A percentile compares a stretch with the other conserved stretches of the same genome.
These are phyloP conservation scores for Cyberlindnera euphorbiiphila DNA, from an alignment of 805 yeast genomes.

Conservation along the genomic window DNA sequence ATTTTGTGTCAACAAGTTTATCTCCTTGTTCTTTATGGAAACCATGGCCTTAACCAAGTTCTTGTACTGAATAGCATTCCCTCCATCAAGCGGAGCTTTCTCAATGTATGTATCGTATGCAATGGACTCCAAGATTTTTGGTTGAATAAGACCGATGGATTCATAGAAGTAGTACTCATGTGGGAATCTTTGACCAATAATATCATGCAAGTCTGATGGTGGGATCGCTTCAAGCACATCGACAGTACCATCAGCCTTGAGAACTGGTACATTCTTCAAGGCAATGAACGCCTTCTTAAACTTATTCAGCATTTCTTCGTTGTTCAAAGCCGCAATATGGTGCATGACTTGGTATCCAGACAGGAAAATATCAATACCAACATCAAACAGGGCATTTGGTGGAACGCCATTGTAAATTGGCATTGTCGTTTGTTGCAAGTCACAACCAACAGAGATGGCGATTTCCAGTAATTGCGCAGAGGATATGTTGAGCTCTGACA, in stretches of 20 bases:
- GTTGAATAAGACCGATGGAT: conserved; percentile 68
- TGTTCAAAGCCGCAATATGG: conserved; percentile 43
- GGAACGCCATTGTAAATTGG: conserved; percentile 37
- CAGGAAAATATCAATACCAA: conserved; percentile 37
- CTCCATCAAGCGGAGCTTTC: conserved; percentile 64
- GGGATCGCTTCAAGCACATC: conserved; percentile 36
- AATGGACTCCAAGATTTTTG: conserved; percentile 62
- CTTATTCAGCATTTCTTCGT: conserved; percentile 41
- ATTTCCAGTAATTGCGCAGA: conserved; percentile 71
- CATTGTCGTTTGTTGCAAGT: conserved; percentile 62
- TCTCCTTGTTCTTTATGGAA: conserved; percentile 51
- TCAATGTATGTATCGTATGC: conserved; percentile 60
- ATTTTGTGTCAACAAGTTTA: conserved; percentile 65
- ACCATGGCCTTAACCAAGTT: conserved; percentile 45
- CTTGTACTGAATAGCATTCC: conserved; percentile 53
- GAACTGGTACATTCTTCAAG: conserved; percentile 67
- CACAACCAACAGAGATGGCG: conserved; percentile 75
- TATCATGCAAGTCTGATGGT: conserved; percentile 79
- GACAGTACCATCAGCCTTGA: conserved; percentile 65
- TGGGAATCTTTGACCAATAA: conserved; percentile 80
- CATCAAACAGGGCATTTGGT: conserved; percentile 27
- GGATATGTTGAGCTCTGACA: conserved; percentile 56
- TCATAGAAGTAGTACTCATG: conserved; percentile 80
- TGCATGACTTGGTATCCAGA: conserved; percentile 46
- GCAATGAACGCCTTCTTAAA: conserved; percentile 70